A percentile compares a stretch with the other conserved stretches of the same genome.
phyloP scores from a whole-genome alignment of 257 asterid genomes.

The Solanum etuberosum region DNA sequence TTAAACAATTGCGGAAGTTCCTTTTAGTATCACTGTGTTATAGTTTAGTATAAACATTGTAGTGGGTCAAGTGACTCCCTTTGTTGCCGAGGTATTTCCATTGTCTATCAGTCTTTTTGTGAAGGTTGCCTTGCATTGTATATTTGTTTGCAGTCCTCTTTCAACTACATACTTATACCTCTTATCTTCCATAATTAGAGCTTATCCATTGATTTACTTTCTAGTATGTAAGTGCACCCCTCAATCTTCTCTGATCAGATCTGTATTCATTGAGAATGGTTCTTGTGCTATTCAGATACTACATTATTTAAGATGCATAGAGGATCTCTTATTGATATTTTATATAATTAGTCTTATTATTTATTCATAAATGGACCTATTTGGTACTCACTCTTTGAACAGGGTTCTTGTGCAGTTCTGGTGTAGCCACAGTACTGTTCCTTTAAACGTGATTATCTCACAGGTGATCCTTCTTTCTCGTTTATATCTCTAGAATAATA shows the following conservation, averaged over 20 bases:
- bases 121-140: neutral
- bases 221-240: neutral
- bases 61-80: neutral
- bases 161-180: neutral
- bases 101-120: neutral
- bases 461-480: conserved; percentile 24
- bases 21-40: neutral
- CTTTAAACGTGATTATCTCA: conserved; percentile 62
- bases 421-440: conserved; percentile 87
- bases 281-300: neutral
- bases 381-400: conserved; percentile 5
- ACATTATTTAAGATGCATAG: neutral
- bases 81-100: neutral
- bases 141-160: neutral
- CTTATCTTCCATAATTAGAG: neutral
- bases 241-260: neutral
- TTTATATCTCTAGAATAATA: neutral
- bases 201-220: neutral
- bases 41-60: neutral
- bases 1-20: neutral
- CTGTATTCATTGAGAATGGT: neutral
- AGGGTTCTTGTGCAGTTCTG: conserved; percentile 83
- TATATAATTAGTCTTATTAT: neutral
- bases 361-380: neutral
- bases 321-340: neutral